Conservation (phyloP, 78 protist species). For the Mantamonas sphyraenae region DNA sequence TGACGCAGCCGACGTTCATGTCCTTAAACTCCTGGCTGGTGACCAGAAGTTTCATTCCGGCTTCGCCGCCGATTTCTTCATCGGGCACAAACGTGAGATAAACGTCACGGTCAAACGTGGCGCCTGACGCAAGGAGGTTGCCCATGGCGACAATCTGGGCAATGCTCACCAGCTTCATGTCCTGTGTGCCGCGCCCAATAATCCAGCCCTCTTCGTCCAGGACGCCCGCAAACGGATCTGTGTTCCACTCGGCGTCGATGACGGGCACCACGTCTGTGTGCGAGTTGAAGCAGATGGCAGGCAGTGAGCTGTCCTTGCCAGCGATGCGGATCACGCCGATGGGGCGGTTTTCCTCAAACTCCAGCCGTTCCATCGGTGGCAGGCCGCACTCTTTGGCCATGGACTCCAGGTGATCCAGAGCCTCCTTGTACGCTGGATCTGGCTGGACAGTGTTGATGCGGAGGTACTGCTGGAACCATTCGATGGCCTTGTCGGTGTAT, state of each 20-base stretch:
- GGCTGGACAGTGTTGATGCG: conserved; percentile 12
- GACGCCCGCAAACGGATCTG: conserved; percentile 40
- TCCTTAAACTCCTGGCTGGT: conserved; percentile 24
- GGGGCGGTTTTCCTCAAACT: conserved; percentile 4
- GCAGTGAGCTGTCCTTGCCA: conserved; percentile 51
- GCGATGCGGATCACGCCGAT: conserved; percentile 39
- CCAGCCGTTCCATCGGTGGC: no score
- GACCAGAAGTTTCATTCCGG: conserved; percentile 58
- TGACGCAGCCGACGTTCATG: conserved; percentile 55
- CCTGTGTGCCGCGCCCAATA: conserved; percentile 80
- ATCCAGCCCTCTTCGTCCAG: conserved; percentile 44
- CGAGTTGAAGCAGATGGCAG: conserved; percentile 55
- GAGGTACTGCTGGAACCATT: conserved; percentile 20
- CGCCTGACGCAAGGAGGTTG: neutral
- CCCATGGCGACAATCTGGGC: conserved; percentile 29
- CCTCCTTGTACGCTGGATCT: neutral
- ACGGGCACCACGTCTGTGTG: conserved; percentile 84
- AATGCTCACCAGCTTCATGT: conserved; percentile 83
- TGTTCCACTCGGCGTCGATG: conserved; percentile 40
- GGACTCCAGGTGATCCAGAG: neutral
- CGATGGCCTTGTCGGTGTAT: no score
- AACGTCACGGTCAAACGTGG: neutral
- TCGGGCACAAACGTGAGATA: conserved; percentile 13
- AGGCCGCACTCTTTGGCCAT: neutral
- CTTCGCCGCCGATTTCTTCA: conserved; percentile 78